Percentiles rank a stretch among this genome's conserved stretches.
Evolutionary conservation across 140 eudicot species (phyloP).

Genomic region (Bidens hawaiensis): DNA sequence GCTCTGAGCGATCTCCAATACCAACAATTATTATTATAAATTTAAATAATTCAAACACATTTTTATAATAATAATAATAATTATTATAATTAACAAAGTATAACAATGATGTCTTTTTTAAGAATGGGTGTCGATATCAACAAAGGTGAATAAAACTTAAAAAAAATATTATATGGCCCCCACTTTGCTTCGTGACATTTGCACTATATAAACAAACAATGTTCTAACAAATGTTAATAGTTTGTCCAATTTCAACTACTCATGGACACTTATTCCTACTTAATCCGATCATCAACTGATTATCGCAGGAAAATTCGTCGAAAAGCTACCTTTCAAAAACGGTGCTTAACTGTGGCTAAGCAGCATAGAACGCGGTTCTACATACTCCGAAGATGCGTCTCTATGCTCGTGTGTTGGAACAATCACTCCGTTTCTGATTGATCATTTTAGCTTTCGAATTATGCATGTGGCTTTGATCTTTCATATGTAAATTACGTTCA

Average conservation of each 20-base stretch:
- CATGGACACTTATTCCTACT: constrained; percentile 26
- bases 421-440: constrained; percentile 34
- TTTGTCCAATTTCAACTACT: background rate
- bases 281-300: constrained; percentile 25
- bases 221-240: background rate
- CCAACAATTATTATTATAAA: no score
- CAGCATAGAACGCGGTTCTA: constrained; percentile 46
- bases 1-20: no score
- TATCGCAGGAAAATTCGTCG: constrained; percentile 30
- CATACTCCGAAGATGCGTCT: constrained; percentile 46
- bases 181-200: background rate
- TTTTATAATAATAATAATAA: no score
- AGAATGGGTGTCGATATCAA: background rate
- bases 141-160: background rate
- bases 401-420: constrained; percentile 46
- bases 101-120: no score
- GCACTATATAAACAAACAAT: constrained; percentile 17
- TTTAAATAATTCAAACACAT: no score
- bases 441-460: background rate
- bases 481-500: background rate
- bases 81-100: no score
- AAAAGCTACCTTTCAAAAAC: constrained; percentile 29
- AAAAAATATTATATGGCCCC: background rate
- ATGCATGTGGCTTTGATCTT: background rate
- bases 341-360: constrained; percentile 36